These are phyloP conservation scores for Fraxinus americana DNA, from an alignment of 257 asterid species.

Conservation along the genomic window DNA sequence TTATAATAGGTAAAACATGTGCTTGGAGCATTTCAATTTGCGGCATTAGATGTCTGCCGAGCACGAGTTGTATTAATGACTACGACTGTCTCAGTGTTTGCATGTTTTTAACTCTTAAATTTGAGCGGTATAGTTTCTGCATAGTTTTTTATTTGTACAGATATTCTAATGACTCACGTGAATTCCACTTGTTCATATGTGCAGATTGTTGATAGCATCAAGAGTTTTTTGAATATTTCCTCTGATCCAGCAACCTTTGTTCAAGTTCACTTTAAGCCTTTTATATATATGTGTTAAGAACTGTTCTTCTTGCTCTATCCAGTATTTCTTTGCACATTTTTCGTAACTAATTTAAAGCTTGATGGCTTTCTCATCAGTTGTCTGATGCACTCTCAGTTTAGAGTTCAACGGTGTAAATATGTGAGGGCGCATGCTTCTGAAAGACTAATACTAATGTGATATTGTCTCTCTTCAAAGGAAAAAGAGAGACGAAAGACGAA, in stretches of 20 bases:
- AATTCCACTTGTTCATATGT: conserved; percentile 19
- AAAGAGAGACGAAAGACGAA: too few species aligned
- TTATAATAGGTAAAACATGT: background rate
- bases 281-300: background rate
- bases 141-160: background rate
- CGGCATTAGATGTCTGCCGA: background rate
- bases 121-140: conserved; percentile 6
- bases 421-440: too few species aligned
- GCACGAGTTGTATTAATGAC: background rate
- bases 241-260: conserved; percentile 69
- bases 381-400: background rate
- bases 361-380: background rate
- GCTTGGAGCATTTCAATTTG: background rate
- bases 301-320: background rate
- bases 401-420: background rate
- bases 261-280: conserved; percentile 50
- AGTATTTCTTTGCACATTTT: conserved; percentile 11
- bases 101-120: conserved; percentile 2
- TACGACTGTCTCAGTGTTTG: background rate
- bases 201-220: conserved; percentile 78
- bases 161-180: conserved; percentile 4
- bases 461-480: too few species aligned
- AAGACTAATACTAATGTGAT: too few species aligned
- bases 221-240: conserved; percentile 57
- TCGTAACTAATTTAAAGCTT: background rate